These are phyloP conservation scores for Saprolegnia diclina DNA, from an alignment of 352 stramenopile genomes.

Conservation along the genomic window DNA sequence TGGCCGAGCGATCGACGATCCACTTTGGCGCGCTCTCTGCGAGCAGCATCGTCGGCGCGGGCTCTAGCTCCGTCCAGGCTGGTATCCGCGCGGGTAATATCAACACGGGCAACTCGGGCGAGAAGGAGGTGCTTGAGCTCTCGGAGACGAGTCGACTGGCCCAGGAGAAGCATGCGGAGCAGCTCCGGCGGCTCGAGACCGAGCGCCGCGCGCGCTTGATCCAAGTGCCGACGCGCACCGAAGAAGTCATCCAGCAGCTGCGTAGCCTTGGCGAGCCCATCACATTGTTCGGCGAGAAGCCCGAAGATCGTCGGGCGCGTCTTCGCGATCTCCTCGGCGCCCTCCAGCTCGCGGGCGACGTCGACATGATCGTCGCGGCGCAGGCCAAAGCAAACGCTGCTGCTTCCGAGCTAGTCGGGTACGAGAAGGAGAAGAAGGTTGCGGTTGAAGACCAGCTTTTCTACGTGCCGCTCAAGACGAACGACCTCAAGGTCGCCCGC, in stretches of 20 bases:
- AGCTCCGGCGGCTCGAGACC: conserved; percentile 84
- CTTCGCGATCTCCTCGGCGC: conserved; percentile 86
- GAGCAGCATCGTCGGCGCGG: conserved; percentile 4
- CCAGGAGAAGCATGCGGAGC: conserved; percentile 84
- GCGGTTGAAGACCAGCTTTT: conserved; percentile 66
- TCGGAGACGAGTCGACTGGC: conserved; percentile 73
- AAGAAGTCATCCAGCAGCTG: conserved; percentile 87
- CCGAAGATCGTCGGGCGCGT: conserved; percentile 90
- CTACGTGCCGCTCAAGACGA: conserved; percentile 72
- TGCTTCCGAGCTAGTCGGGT: neutral
- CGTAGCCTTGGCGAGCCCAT: conserved; percentile 88
- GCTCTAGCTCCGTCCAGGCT: conserved; percentile 42
- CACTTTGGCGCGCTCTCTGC: conserved; percentile 72
- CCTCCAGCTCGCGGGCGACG: conserved; percentile 61
- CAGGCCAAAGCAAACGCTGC: conserved; percentile 46
- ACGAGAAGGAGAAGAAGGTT: conserved; percentile 30
- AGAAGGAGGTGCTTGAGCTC: conserved; percentile 79
- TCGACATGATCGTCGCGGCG: conserved; percentile 58
- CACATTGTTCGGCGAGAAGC: conserved; percentile 94
- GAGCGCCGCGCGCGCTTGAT: conserved; percentile 88
- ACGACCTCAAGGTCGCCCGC: conserved; percentile 79
- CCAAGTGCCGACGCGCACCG: conserved; percentile 88
- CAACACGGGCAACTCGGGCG: conserved; percentile 58
- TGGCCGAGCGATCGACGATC: conserved; percentile 73
- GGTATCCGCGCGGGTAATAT: conserved; percentile 77